These are phyloP conservation scores for Penicillium sp. DNA, from an alignment of 2,329 filamentous ascomycete species.

Conservation along the genomic window DNA sequence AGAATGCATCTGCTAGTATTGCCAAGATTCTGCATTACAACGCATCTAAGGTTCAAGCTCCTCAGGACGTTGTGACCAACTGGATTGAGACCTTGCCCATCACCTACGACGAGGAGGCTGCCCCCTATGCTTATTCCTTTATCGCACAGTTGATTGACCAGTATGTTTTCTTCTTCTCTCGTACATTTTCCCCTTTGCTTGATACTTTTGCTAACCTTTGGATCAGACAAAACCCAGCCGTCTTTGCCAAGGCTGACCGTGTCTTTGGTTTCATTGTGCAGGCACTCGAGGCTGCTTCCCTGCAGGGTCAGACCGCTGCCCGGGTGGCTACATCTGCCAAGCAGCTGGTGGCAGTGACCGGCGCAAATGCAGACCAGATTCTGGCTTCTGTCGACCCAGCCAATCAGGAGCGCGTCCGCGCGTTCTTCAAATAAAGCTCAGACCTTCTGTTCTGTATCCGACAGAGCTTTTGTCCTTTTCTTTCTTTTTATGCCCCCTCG, in stretches of 20 bases:
- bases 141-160: constrained; percentile 86
- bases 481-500: constrained; percentile 15
- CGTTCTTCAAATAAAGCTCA: constrained; percentile 64
- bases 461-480: constrained; percentile 3
- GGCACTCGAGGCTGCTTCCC: constrained; percentile 83
- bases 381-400: constrained; percentile 72
- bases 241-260: constrained; percentile 72
- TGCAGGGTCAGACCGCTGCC: constrained; percentile 76
- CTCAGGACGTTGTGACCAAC: constrained; percentile 70
- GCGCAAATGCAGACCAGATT: constrained; percentile 70
- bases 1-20: constrained; percentile 94
- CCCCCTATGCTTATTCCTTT: constrained; percentile 92
- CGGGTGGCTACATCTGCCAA: constrained; percentile 76
- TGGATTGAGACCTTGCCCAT: constrained; percentile 93
- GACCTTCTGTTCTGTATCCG: constrained; percentile 22
- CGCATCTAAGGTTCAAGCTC: constrained; percentile 67
- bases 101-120: constrained; percentile 92
- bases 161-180: constrained; percentile 57
- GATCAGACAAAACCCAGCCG: constrained; percentile 74
- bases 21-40: constrained; percentile 97
- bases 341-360: constrained; percentile 67
- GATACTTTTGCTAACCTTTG: constrained; percentile 14
- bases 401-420: constrained; percentile 73
- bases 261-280: constrained; percentile 82
- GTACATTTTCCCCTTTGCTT: neutral